Percentiles rank a stretch among this genome's conserved stretches.
Evolutionary conservation across 129 eudicot species (phyloP).

Genomic region (Rutidosis leptorrhynchoides): DNA sequence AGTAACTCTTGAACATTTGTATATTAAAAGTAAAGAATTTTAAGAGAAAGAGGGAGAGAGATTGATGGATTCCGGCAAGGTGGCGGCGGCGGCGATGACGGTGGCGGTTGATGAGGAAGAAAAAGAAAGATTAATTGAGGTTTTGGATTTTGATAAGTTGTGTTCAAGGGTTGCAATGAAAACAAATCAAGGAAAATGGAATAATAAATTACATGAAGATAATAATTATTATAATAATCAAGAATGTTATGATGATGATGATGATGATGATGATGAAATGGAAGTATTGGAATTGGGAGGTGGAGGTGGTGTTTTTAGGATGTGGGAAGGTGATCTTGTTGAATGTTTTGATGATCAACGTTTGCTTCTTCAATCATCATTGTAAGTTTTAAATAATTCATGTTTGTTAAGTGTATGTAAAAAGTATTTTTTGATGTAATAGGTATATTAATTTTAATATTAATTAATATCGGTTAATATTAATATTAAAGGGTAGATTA

Average conservation of each 20-base stretch:
- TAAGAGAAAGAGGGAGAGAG: constrained; percentile 23
- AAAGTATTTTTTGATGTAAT: not conserved
- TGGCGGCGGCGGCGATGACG: constrained; percentile 32
- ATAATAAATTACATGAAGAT: constrained; percentile 31
- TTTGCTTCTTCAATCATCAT: constrained; percentile 60
- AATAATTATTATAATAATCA: not conserved
- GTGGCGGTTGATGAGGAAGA: constrained; percentile 41
- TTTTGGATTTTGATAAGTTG: constrained; percentile 74
- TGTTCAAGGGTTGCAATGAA: constrained; percentile 85
- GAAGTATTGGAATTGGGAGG: constrained; percentile 14
- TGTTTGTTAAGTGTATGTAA: too few species aligned
- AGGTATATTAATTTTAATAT: not conserved
- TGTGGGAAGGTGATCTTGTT: constrained; percentile 98
- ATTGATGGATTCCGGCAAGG: constrained; percentile 43
- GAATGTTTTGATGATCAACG: constrained; percentile 74
- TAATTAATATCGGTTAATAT: too few species aligned
- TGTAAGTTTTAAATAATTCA: constrained; percentile 38
- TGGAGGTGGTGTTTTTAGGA: constrained; percentile 64
- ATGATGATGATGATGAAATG: constrained; percentile 23
- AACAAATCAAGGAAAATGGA: constrained; percentile 67
- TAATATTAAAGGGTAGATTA: constrained; percentile 4
- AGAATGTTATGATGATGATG: constrained; percentile 23
- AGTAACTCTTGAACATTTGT: constrained; percentile 16
- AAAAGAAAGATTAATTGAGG: constrained; percentile 44
- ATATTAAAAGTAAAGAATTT: not conserved